Percentiles rank a stretch among this genome's conserved stretches.
These are phyloP conservation scores for Byssoonygena ceratinophila DNA, from an alignment of 2,329 filamentous ascomycete species.

Conservation along the genomic window DNA sequence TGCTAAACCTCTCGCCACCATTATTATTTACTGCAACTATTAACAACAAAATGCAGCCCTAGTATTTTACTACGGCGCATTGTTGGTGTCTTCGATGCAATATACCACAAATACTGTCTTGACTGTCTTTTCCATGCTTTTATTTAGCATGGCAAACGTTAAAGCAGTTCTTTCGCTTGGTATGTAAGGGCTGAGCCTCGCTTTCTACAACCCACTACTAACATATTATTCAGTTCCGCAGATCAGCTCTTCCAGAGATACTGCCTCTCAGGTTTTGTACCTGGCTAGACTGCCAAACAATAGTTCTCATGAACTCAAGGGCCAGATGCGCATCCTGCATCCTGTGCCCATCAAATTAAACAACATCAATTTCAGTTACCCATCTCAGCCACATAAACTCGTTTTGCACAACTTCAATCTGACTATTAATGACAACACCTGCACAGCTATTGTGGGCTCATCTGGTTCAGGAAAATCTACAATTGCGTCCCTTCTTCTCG, in stretches of 20 bases:
- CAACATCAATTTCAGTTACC: slow-evolving; percentile 62
- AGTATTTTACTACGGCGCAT: slow-evolving; percentile 71
- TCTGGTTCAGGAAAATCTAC: slow-evolving; percentile 93
- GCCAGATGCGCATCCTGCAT: slow-evolving; percentile 35
- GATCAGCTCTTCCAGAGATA: slow-evolving; percentile 61
- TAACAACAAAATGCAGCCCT: no score
- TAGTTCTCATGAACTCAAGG: slow-evolving; percentile 49
- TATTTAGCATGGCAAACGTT: slow-evolving; percentile 71
- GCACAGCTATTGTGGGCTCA: slow-evolving; percentile 66
- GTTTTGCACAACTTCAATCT: slow-evolving; percentile 60
- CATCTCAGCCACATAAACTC: slow-evolving; percentile 41
- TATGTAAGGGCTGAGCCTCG: slow-evolving; percentile 21
- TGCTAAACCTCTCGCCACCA: no score
- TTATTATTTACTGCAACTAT: no score
- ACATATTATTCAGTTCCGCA: slow-evolving; percentile 52
- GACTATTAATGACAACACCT: slow-evolving; percentile 51
- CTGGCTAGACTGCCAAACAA: slow-evolving; percentile 52
- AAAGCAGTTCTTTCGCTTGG: slow-evolving; percentile 57
- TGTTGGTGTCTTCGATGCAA: slow-evolving; percentile 46
- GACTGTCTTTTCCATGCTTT: slow-evolving; percentile 66
- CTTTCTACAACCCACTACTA: slow-evolving; percentile 1
- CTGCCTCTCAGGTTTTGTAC: slow-evolving; percentile 60
- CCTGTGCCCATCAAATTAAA: slow-evolving; percentile 48
- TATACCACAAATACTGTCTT: slow-evolving; percentile 51
- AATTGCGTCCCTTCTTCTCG: slow-evolving; percentile 61